A percentile compares a stretch with the other conserved stretches of the same genome.
Evolutionary conservation across 352 stramenopile genomes (phyloP).

Genomic region (Pythium dissotocum): DNA sequence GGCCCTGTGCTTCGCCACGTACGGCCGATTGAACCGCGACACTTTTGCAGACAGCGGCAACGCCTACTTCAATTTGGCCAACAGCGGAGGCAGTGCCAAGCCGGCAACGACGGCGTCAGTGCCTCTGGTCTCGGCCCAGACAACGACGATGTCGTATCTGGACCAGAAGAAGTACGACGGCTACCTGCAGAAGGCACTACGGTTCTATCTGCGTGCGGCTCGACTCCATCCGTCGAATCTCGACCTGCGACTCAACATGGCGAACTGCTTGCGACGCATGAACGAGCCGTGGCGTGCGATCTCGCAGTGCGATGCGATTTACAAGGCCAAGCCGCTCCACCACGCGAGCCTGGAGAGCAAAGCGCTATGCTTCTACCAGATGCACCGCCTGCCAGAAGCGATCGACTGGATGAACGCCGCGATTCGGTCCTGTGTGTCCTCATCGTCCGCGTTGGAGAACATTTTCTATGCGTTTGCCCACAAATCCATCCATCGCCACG

Average conservation of each 20-base stretch:
- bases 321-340: conserved; percentile 39
- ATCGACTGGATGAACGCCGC: conserved; percentile 57
- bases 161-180: conserved; percentile 39
- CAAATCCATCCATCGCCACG: conserved; percentile 50
- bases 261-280: conserved; percentile 61
- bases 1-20: conserved; percentile 58
- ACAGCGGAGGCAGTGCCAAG: conserved; percentile 15
- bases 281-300: conserved; percentile 44
- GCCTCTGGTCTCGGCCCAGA: conserved; percentile 13
- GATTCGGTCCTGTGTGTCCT: conserved; percentile 56
- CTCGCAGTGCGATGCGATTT: conserved; percentile 54
- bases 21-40: conserved; percentile 58
- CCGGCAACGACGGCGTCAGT: background rate
- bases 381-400: conserved; percentile 43
- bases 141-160: conserved; percentile 20
- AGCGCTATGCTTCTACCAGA: conserved; percentile 56
- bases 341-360: conserved; percentile 62
- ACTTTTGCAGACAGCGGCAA: conserved; percentile 77
- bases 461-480: conserved; percentile 67
- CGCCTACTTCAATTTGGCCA: conserved; percentile 71
- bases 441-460: conserved; percentile 56
- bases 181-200: conserved; percentile 52
- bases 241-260: conserved; percentile 67
- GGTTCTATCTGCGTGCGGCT: conserved; percentile 68
- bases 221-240: conserved; percentile 63